Base-by-base conservation (phyloP, 2,329 filamentous ascomycete genomes). In the Massarina eburnea region DNA sequence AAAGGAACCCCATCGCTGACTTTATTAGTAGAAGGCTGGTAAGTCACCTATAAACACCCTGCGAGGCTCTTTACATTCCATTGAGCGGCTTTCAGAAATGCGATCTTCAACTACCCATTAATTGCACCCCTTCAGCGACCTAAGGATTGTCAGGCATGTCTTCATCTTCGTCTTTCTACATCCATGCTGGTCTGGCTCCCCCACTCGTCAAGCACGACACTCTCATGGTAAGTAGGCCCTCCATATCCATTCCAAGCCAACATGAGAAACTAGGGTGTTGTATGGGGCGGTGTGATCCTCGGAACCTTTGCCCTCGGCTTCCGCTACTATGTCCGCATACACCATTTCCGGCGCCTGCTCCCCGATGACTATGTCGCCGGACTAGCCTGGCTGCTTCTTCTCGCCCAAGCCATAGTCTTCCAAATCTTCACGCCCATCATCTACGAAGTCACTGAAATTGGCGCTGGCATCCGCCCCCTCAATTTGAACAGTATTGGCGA, bases 301-400 rank as follows among this genome's bases (percentile, higher is more conserved):
- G 29, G 18, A 10, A 49, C 43, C 6, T 5, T 49, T 29, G 37
- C 17, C 7, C 20, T 52, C n/a, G 32, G n/a, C 8, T 49, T 37
- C 26, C 37, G 49, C 10, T 41, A n/a, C 27, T 39, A 33, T 19
- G 20, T 46, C 3, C 46, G 49, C 4, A 8, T 46, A 19, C 30
- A 30, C 26, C 15, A 12, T 24, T 52, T 49, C 21, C 34, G 43
- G 9, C 20, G 27, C 14, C 26, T 52, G 8, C 33, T 40, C 4
- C 14, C 27, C 3, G 49, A 52, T 24, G 46, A 52, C 27, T 36
- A 18, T 20, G 12, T 52, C 14, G 26, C 20, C 12, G 39, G 19
- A 3, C 36, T 52, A 32, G 46, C 49, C 10, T 52, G 49, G 49
- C 14, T 43, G 19, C 18, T 52, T 3, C 33, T 52, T 12, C 43